Base-by-base conservation (phyloP, 495 filamentous ascomycete species). In the Mytilinidion resinicola region DNA sequence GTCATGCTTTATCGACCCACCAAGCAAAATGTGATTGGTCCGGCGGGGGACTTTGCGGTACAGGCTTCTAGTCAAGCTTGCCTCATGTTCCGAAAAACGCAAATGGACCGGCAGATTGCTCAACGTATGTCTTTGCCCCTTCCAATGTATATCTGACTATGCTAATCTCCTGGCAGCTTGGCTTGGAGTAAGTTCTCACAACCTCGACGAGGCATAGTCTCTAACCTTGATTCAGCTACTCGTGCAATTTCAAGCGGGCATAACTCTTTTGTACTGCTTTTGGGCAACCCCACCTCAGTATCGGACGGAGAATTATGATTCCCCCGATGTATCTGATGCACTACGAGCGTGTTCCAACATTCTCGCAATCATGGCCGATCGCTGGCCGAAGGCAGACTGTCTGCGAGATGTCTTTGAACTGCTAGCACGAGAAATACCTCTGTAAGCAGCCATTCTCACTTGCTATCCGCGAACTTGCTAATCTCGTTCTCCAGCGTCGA, bases 291-390 rank as follows among this genome's bases (percentile, higher is more conserved):
- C 53, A n/a, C 53, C 53, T 35, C 39, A 56, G 25, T 15, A 34
- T 33, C 21, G 53, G 25, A 56, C 53, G 14, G 53, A 56, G 1
- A 56, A 56, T 33, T 56, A 46, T 14, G 53, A 56, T 20, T 56
- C 53, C 3, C 20, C 47, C 14, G 53, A 56, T 15, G 53, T 56
- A 46, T 33, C 41, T 25, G 53, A 56, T 15, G 53, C 53, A 3
- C 53, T 56, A 0, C n/a, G 53, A 17, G 53, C 53, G 6, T 56
- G 53, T 19, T 56, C 53, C 53, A 56, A 56, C 20, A 56, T 56
- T 30, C 36, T 56, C 14, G 53, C 53, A n/a, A 56, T 56, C 15
- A 56, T 56, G 53, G 53, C 53, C 14, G 53, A 56, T 47, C 53
- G 53, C 14, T 56, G 53, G 53, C 39, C 53, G 11, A 56, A 56